phyloP scores from a whole-genome alignment of 2,329 filamentous ascomycete species.

The Claviceps arundinis region DNA sequence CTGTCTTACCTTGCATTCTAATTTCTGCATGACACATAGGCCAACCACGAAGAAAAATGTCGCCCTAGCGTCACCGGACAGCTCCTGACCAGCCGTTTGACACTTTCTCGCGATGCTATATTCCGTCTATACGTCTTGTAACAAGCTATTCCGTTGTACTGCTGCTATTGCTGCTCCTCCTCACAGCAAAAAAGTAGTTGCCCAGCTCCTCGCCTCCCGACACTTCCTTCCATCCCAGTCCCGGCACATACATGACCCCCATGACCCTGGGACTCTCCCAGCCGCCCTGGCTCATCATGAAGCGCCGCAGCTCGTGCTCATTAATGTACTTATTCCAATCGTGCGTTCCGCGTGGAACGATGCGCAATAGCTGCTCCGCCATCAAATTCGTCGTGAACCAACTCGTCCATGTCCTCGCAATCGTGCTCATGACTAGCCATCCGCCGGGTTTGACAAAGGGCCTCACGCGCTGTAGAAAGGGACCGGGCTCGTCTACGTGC shows the following conservation, averaged over 20 bases:
- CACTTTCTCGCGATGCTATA: too few species aligned
- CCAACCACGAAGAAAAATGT: neutral
- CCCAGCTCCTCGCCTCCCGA: constrained; percentile 70
- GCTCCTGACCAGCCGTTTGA: too few species aligned
- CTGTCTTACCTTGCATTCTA: neutral
- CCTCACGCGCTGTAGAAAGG: constrained; percentile 59
- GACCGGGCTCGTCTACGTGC: constrained; percentile 65
- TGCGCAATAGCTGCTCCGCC: constrained; percentile 74
- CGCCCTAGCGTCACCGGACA: too few species aligned
- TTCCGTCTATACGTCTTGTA: neutral
- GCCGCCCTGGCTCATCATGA: constrained; percentile 35
- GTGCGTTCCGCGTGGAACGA: constrained; percentile 87
- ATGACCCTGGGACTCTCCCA: constrained; percentile 53
- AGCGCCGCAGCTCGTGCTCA: constrained; percentile 55
- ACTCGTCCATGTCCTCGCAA: constrained; percentile 75
- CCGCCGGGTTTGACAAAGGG: constrained; percentile 77
- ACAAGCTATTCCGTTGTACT: constrained; percentile 4
- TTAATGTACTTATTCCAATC: constrained; percentile 97
- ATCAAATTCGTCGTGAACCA: constrained; percentile 89
- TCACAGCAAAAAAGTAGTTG: constrained; percentile 92
- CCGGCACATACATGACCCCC: constrained; percentile 84
- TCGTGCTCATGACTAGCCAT: constrained; percentile 87
- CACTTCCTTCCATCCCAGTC: constrained; percentile 78
- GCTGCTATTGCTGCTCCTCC: constrained; percentile 25
- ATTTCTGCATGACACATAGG: neutral